phyloP scores from a whole-genome alignment of 306 rosid genomes.

The Gastrolobium bilobum region DNA sequence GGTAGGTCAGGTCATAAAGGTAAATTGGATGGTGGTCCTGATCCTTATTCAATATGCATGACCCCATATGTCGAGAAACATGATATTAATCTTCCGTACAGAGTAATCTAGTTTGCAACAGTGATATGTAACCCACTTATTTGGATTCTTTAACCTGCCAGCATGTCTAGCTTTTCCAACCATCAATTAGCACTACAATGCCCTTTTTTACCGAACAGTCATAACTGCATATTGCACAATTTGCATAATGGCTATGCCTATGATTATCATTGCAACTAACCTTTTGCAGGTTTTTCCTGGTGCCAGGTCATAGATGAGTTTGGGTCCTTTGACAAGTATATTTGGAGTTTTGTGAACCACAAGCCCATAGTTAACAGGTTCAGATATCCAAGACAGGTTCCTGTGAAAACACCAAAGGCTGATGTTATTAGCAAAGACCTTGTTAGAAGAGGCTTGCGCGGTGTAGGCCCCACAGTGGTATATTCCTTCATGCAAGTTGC shows the following conservation, averaged over 20 bases:
- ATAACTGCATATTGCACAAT: conserved; percentile 45
- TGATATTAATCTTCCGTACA: conserved; percentile 43
- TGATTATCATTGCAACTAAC: conserved; percentile 61
- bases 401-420: conserved; percentile 83
- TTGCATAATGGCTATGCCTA: conserved; percentile 37
- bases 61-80: conserved; percentile 55
- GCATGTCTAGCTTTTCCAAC: conserved; percentile 54
- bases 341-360: conserved; percentile 89
- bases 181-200: conserved; percentile 30
- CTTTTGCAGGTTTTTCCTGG: conserved; percentile 66
- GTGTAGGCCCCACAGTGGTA: conserved; percentile 78
- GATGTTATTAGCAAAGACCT: conserved; percentile 86
- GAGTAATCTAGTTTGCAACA: conserved; percentile 46
- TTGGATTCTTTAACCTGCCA: conserved; percentile 59
- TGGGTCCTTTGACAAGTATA: conserved; percentile 79
- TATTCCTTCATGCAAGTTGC: conserved; percentile 89
- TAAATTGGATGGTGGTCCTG: conserved; percentile 66
- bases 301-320: conserved; percentile 83
- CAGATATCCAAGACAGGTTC: conserved; percentile 84
- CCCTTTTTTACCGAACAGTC: conserved; percentile 44
- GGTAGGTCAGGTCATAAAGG: conserved; percentile 63
- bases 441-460: conserved; percentile 82
- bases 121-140: conserved; percentile 55
- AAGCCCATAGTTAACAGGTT: conserved; percentile 75
- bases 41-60: conserved; percentile 49